Percentiles rank a stretch among this genome's conserved stretches.
phyloP scores from a whole-genome alignment of 2,329 filamentous ascomycete species.

The Colletotrichum horii region DNA sequence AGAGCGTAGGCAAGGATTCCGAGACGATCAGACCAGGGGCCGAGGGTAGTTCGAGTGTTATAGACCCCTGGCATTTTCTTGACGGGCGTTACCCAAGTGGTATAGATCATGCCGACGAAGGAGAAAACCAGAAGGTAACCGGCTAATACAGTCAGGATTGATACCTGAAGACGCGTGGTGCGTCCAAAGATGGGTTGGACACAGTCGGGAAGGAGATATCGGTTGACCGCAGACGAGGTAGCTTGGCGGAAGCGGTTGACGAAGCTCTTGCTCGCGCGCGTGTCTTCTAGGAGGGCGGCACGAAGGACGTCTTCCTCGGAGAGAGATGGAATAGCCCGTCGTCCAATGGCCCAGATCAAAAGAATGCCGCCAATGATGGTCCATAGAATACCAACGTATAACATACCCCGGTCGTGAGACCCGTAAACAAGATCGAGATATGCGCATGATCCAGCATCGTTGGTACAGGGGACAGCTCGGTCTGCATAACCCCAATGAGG shows the following conservation, averaged over 20 bases:
- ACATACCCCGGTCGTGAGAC: slow-evolving; percentile 53
- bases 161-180: slow-evolving; percentile 71
- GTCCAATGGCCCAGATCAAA: slow-evolving; percentile 44
- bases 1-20: slow-evolving; percentile 76
- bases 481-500: slow-evolving; percentile 54
- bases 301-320: slow-evolving; percentile 16
- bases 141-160: slow-evolving; percentile 61
- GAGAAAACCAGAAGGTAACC: slow-evolving; percentile 71
- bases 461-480: slow-evolving; percentile 49
- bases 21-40: slow-evolving; percentile 73
- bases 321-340: slow-evolving; percentile 25
- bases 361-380: slow-evolving; percentile 49
- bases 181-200: slow-evolving; percentile 68
- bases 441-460: slow-evolving; percentile 49
- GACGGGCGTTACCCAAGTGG: slow-evolving; percentile 73
- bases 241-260: slow-evolving; percentile 38
- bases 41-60: slow-evolving; percentile 70
- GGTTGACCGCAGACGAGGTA: slow-evolving; percentile 29
- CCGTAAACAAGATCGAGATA: slow-evolving; percentile 58
- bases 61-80: slow-evolving; percentile 57
- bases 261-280: not conserved
- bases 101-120: slow-evolving; percentile 73
- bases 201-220: slow-evolving; percentile 66
- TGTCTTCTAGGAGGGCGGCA: slow-evolving; percentile 3
- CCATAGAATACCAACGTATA: slow-evolving; percentile 58